phyloP scores from a whole-genome alignment of 2,329 filamentous ascomycete genomes.

The Fusarium xyrophilum region DNA sequence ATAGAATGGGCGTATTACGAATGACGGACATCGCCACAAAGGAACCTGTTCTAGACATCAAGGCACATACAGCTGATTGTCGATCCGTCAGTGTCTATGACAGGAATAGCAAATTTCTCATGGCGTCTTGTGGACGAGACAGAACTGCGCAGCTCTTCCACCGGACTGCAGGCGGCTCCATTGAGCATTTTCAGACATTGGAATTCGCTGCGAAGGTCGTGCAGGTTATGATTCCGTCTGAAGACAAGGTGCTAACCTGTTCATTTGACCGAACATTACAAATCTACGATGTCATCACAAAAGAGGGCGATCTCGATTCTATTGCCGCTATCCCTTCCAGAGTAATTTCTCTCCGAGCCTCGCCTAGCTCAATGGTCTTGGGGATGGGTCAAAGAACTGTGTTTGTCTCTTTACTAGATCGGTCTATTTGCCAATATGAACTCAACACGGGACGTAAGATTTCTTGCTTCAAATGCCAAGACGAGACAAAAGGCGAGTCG shows the following conservation, averaged over 20 bases:
- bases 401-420: conserved; percentile 67
- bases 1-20: conserved; percentile 83
- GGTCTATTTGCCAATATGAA: conserved; percentile 67
- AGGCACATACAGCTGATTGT: conserved; percentile 86
- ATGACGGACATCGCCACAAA: conserved; percentile 70
- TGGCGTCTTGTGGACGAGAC: conserved; percentile 87
- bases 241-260: conserved; percentile 80
- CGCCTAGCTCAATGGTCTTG: conserved; percentile 83
- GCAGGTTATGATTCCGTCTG: conserved; percentile 74
- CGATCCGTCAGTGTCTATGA: conserved; percentile 80
- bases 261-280: conserved; percentile 89
- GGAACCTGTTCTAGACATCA: conserved; percentile 71
- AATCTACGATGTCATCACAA: conserved; percentile 77
- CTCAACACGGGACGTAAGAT: conserved; percentile 72
- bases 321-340: conserved; percentile 79
- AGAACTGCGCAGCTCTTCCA: conserved; percentile 92
- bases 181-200: conserved; percentile 87
- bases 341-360: conserved; percentile 83
- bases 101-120: conserved; percentile 64
- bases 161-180: conserved; percentile 59
- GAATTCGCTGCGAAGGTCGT: conserved; percentile 90
- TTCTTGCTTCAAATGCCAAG: conserved; percentile 80
- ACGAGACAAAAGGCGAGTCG: conserved; percentile 79
- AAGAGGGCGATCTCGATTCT: conserved; percentile 67
- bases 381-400: conserved; percentile 66